Evolutionary conservation across 768 basidiomycete species (phyloP).

Genomic region (Tulasnella sp.): DNA sequence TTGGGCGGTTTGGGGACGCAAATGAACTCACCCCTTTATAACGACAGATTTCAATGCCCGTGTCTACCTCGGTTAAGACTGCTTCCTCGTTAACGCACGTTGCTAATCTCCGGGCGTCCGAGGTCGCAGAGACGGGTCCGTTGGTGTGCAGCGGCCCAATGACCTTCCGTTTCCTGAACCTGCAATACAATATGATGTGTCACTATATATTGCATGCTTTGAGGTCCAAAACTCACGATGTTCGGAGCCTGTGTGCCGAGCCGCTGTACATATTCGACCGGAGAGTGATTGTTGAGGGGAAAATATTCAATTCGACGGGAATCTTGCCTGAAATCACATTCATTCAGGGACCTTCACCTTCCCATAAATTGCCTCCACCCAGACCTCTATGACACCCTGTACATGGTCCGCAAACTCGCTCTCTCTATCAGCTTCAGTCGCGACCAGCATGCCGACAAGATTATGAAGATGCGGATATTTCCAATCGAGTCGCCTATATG

Average conservation of each 20-base stretch:
- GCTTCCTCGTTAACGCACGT: conserved; percentile 84
- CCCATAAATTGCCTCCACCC: too few species aligned
- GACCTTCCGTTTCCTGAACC: conserved; percentile 63
- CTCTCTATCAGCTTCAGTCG: too few species aligned
- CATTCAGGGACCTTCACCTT: too few species aligned
- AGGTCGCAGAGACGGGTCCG: conserved; percentile 70
- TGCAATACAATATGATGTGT: conserved; percentile 24
- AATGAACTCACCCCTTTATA: conserved; percentile 62
- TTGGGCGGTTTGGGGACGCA: conserved; percentile 6
- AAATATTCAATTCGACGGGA: too few species aligned
- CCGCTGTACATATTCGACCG: neutral
- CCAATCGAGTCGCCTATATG: too few species aligned
- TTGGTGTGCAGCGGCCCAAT: conserved; percentile 79
- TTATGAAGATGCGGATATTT: too few species aligned
- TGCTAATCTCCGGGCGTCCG: conserved; percentile 67
- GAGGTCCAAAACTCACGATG: conserved; percentile 38
- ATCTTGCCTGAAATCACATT: too few species aligned
- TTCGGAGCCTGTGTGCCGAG: conserved; percentile 33
- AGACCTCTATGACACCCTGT: too few species aligned
- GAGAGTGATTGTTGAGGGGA: neutral
- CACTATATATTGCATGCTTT: neutral
- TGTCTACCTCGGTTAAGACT: conserved; percentile 66
- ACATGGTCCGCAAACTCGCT: too few species aligned
- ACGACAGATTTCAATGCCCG: conserved; percentile 63
- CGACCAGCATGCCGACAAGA: too few species aligned